Base-by-base conservation (phyloP, 257 asterid species). In the Primulina tabacum region DNA sequence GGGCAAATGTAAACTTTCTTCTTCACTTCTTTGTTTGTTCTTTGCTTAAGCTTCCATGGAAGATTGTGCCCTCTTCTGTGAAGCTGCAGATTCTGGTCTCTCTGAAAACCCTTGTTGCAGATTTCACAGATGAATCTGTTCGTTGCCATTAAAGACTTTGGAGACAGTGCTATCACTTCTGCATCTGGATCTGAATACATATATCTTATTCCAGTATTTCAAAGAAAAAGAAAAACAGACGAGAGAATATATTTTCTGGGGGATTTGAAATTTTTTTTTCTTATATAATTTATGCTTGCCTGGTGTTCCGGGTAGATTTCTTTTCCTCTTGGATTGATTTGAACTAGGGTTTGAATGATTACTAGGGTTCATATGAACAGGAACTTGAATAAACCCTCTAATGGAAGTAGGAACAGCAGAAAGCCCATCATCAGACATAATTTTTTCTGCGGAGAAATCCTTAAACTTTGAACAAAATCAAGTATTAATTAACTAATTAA, bases 71-170 rank as follows among this genome's bases (percentile, higher is more conserved):
- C 98, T 57, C 97, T 82, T 43, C 98, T 81, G 73, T 92, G 96
- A 0, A 92, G 87, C 85, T 89, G 98, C 76, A 92, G 71, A 7
- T 92, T 92, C 79, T 92, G 98, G 84, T 92, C 97, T 17, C 98
- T 78, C 75, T 90, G 95, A n/a, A 92, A 92, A 70, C 98, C 98
- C 87, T 92, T 92, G 84, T 90, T 90, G 85, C 98, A 92, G 65
- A 92, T 86, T 76, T 92, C 97, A 24, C 98, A 92, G 0, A 92
- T 4, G 88, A 92, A 92, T 58, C 97, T 76, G 79, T 92, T 92
- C 5, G 98, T 92, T 18, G 96, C 97, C 98, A 90, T 92, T 52
- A 92, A 80, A 0, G 97, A 90, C 76, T 86, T 90, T 0, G 97
- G 97, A 5, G 98, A 92, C 0, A 92, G 87, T 0, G 96, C 93